Conservation (phyloP, 1,139 yeast species). For the Schwanniomyces etchellsii region DNA sequence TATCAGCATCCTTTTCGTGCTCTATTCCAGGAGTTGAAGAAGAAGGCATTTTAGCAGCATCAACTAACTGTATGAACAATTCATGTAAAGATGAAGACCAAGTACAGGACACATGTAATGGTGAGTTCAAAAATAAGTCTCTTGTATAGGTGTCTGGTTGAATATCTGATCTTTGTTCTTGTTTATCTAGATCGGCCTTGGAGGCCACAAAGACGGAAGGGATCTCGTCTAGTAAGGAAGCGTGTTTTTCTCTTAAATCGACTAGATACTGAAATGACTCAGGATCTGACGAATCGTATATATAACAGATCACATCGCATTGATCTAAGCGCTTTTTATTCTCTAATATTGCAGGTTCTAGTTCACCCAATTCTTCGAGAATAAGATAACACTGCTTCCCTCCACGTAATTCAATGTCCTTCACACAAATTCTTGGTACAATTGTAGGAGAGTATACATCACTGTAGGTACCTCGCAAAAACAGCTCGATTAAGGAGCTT, state of each 20-base stretch:
- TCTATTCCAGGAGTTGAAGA: constrained; percentile 78
- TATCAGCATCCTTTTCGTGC: constrained; percentile 51
- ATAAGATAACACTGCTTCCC: constrained; percentile 94
- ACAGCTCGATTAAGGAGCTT: constrained; percentile 74
- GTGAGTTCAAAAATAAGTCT: constrained; percentile 53
- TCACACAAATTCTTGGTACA: constrained; percentile 75
- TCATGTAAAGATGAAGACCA: constrained; percentile 89
- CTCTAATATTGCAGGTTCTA: constrained; percentile 76
- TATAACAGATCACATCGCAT: constrained; percentile 85
- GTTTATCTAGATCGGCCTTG: constrained; percentile 92
- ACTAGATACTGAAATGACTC: constrained; percentile 84
- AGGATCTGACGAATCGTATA: constrained; percentile 94
- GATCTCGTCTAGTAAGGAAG: constrained; percentile 51
- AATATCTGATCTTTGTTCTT: constrained; percentile 77
- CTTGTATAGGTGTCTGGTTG: constrained; percentile 89
- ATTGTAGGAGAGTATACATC: constrained; percentile 78
- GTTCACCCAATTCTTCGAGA: constrained; percentile 82
- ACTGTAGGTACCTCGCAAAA: constrained; percentile 68
- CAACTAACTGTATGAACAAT: constrained; percentile 78
- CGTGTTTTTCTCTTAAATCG: constrained; percentile 55
- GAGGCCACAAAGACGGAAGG: constrained; percentile 88
- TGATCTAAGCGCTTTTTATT: constrained; percentile 67
- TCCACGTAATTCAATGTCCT: constrained; percentile 90
- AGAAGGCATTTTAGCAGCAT: constrained; percentile 78
- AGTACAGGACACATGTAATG: constrained; percentile 79